A percentile compares a stretch with the other conserved stretches of the same genome.
phyloP scores from a whole-genome alignment of 305 asterid species.

The Fraxinus greggii region DNA sequence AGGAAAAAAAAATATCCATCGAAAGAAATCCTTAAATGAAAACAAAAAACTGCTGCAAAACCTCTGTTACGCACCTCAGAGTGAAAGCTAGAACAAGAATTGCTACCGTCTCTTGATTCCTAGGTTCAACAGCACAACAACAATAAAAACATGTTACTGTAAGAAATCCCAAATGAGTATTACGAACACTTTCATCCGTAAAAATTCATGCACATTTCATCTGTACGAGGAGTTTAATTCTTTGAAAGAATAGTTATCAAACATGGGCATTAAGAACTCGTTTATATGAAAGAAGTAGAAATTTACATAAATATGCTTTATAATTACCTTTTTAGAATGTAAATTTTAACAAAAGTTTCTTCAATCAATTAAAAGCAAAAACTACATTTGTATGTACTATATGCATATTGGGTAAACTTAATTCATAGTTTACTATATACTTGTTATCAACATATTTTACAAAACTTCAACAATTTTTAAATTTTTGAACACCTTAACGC shows the following conservation, averaged over 20 bases:
- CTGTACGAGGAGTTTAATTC: too few species aligned
- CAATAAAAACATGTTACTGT: not conserved
- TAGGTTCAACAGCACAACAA: slow-evolving; percentile 15
- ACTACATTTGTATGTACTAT: not conserved
- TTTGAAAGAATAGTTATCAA: too few species aligned
- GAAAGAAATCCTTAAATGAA: not conserved
- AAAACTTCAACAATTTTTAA: too few species aligned
- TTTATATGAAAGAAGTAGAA: not conserved
- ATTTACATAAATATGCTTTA: too few species aligned
- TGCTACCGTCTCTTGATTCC: slow-evolving; percentile 35
- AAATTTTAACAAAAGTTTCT: not conserved
- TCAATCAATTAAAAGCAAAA: not conserved
- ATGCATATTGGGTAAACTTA: not conserved
- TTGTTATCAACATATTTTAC: not conserved
- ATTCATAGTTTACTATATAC: not conserved
- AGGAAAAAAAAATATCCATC: not conserved
- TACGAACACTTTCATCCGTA: not conserved
- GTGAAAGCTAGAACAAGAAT: slow-evolving; percentile 21
- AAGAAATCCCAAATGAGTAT: slow-evolving; percentile 5
- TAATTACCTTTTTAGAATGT: not conserved
- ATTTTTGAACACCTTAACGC: not conserved
- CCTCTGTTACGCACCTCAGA: slow-evolving; percentile 34
- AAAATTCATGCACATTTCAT: too few species aligned
- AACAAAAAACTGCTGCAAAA: not conserved
- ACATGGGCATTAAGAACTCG: too few species aligned